Evolutionary conservation across 23 red algal species (phyloP).

Genomic region (Chondrus crispus): DNA sequence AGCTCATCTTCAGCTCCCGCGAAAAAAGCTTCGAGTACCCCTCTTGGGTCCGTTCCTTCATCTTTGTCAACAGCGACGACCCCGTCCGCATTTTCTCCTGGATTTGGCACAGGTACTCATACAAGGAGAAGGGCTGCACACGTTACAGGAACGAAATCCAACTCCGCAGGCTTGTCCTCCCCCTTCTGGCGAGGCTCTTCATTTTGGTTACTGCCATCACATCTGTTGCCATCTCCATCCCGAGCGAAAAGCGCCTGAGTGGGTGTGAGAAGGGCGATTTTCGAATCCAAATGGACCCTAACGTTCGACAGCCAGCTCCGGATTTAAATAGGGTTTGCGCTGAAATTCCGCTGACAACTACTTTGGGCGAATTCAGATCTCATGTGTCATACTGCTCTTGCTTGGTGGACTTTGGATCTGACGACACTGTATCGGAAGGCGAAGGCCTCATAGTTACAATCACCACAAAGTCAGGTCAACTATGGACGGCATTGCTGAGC

Average conservation of each 20-base stretch:
- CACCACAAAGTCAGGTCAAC: too few relatives aligned
- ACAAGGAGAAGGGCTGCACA: too few relatives aligned
- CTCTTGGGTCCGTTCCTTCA: neutral
- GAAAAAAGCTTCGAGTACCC: neutral
- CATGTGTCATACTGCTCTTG: neutral
- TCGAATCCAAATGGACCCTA: neutral
- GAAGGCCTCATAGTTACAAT: too few relatives aligned
- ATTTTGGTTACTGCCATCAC: neutral
- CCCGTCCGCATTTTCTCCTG: neutral
- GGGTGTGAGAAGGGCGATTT: conserved; percentile 3
- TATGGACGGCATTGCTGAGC: too few relatives aligned
- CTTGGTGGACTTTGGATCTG: too few relatives aligned
- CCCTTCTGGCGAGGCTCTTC: neutral
- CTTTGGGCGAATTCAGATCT: neutral
- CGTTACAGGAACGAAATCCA: neutral
- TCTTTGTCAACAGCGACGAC: conserved; percentile 19
- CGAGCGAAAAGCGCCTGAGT: conserved; percentile 6
- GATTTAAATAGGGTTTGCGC: neutral
- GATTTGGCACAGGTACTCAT: neutral
- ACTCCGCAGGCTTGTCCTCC: neutral
- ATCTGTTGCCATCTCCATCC: neutral
- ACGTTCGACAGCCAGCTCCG: too few relatives aligned
- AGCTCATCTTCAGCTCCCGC: neutral
- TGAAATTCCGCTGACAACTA: neutral
- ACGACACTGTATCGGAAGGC: too few relatives aligned